These are phyloP conservation scores for Pseudogymnoascus destructans DNA, from an alignment of 2,329 filamentous ascomycete species.

Conservation along the genomic window DNA sequence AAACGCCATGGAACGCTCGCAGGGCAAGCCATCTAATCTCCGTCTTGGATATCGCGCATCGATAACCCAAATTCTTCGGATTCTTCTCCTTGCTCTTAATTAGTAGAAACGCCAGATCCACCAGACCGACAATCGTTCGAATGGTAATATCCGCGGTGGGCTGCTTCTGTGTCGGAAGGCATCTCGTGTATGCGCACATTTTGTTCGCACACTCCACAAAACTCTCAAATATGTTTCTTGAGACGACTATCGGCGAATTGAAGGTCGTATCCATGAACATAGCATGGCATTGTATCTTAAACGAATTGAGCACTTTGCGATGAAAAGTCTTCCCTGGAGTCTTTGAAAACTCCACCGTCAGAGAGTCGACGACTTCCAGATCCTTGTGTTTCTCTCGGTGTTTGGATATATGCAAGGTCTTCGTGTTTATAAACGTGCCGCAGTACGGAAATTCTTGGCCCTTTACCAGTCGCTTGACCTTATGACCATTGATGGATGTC, in stretches of 20 bases:
- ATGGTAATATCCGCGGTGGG: constrained; percentile 47
- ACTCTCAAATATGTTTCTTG: constrained; percentile 60
- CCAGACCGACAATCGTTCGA: constrained; percentile 18
- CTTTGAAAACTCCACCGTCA: constrained; percentile 67
- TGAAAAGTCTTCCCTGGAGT: constrained; percentile 65
- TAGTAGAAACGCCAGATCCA: constrained; percentile 19
- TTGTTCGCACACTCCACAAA: constrained; percentile 71
- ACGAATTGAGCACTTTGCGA: constrained; percentile 61
- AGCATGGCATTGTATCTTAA: constrained; percentile 73
- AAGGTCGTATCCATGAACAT: constrained; percentile 74
- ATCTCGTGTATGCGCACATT: constrained; percentile 47
- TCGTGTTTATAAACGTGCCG: constrained; percentile 62
- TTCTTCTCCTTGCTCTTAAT: constrained; percentile 20
- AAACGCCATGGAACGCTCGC: constrained; percentile 54
- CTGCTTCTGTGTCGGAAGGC: constrained; percentile 42
- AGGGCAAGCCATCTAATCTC: constrained; percentile 37
- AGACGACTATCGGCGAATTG: constrained; percentile 56
- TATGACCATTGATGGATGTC: constrained; percentile 38
- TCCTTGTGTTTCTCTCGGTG: constrained; percentile 42
- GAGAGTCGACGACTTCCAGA: constrained; percentile 48
- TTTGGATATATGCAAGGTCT: constrained; percentile 61
- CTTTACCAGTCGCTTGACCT: constrained; percentile 37
- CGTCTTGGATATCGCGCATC: not conserved
- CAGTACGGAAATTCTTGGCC: constrained; percentile 68
- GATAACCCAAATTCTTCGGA: not conserved